Evolutionary conservation across 345 rosid species (phyloP).

Genomic region (Pugionium dolabratum): DNA sequence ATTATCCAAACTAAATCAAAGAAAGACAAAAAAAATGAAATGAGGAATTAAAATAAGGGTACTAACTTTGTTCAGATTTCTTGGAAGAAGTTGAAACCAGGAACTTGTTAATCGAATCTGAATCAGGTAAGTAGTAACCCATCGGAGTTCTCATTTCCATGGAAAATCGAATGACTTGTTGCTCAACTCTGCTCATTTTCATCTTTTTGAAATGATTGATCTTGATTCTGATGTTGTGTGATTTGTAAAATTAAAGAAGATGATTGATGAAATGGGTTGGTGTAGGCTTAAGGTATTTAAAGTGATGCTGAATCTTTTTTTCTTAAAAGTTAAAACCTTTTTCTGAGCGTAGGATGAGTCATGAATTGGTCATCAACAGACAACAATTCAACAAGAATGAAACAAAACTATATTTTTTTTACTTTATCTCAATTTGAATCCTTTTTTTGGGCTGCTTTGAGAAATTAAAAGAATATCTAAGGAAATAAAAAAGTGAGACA

Average conservation of each 20-base stretch:
- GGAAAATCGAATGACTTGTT: constrained; percentile 38
- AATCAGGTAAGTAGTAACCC: constrained; percentile 37
- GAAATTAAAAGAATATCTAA: background rate
- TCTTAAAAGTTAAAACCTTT: background rate
- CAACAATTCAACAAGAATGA: constrained; percentile 31
- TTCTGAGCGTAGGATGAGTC: constrained; percentile 34
- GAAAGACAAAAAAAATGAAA: background rate
- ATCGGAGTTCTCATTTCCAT: background rate
- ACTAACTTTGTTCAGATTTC: constrained; percentile 36
- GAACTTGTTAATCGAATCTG: constrained; percentile 41
- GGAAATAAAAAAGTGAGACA: constrained; percentile 13
- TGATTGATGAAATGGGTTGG: constrained; percentile 22
- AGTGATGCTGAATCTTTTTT: constrained; percentile 17
- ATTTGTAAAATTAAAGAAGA: constrained; percentile 10
- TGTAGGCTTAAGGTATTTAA: constrained; percentile 27
- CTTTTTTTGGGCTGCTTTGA: constrained; percentile 37
- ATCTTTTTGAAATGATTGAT: constrained; percentile 1
- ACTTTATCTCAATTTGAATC: constrained; percentile 9
- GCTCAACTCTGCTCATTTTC: constrained; percentile 34
- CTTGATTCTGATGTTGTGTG: constrained; percentile 7
- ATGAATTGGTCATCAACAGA: constrained; percentile 36
- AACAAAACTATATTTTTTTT: background rate
- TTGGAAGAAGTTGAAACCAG: constrained; percentile 27
- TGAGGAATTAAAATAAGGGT: background rate
- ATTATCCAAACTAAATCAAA: background rate